phyloP scores from a whole-genome alignment of 495 filamentous ascomycete species.

The Penicillium parvum region DNA sequence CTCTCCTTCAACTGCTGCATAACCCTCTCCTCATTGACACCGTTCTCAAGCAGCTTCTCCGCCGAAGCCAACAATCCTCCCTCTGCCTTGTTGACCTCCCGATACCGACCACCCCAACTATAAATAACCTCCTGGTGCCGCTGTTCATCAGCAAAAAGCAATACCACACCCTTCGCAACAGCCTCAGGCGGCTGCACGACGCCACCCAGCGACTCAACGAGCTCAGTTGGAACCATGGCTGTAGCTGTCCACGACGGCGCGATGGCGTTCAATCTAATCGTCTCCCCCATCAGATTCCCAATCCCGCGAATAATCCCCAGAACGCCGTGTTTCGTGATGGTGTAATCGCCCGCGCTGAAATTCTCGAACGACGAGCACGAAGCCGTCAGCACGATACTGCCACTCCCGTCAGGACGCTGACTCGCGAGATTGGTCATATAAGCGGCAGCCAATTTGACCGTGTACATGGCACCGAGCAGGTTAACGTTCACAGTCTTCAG shows the following conservation, averaged over 20 bases:
- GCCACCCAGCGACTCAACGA: slow-evolving; percentile 21
- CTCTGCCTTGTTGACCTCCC: slow-evolving; percentile 34
- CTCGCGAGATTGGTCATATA: slow-evolving; percentile 27
- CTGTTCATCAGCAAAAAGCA: slow-evolving; percentile 31
- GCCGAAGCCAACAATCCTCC: slow-evolving; percentile 22
- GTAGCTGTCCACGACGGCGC: slow-evolving; percentile 42
- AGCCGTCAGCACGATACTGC: slow-evolving; percentile 36
- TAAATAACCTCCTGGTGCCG: slow-evolving; percentile 37
- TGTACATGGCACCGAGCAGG: slow-evolving; percentile 40
- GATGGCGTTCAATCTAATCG: slow-evolving; percentile 38
- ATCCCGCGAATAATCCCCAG: slow-evolving; percentile 34
- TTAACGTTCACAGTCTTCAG: slow-evolving; percentile 40
- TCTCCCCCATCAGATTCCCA: slow-evolving; percentile 4
- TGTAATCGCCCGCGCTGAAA: slow-evolving; percentile 35
- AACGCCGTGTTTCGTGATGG: slow-evolving; percentile 37
- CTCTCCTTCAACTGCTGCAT: slow-evolving; percentile 7
- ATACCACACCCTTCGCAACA: slow-evolving; percentile 37
- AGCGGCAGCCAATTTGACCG: slow-evolving; percentile 31
- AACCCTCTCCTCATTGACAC: slow-evolving; percentile 12
- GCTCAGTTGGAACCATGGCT: slow-evolving; percentile 22
- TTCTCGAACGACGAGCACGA: slow-evolving; percentile 38
- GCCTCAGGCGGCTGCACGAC: slow-evolving; percentile 26
- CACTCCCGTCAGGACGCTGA: slow-evolving; percentile 11
- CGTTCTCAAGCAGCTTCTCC: slow-evolving; percentile 7
- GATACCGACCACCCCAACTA: slow-evolving; percentile 33